These are phyloP conservation scores for Hypseocharis bilobata DNA, from an alignment of 441 rosid genomes.

Conservation along the genomic window DNA sequence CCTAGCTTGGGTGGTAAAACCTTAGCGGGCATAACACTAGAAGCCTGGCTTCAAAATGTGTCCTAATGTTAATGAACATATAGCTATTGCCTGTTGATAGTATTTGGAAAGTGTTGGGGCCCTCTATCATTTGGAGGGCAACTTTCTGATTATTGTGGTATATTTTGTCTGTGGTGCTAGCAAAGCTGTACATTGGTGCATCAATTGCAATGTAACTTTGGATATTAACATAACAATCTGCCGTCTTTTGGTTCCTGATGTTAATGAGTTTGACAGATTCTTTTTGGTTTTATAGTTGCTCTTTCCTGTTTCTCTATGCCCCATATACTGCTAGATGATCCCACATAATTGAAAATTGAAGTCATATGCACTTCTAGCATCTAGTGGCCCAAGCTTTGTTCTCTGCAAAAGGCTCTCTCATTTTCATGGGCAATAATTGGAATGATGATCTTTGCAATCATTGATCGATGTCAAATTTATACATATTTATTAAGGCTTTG, in stretches of 20 bases:
- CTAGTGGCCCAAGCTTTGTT: too few species aligned
- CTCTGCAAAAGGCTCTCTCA: not conserved
- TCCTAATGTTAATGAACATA: not conserved
- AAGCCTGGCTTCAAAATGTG: not conserved
- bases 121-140: not conserved
- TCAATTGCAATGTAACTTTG: not conserved
- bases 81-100: too few species aligned
- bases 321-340: too few species aligned
- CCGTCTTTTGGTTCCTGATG: not conserved
- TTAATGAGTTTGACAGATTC: not conserved
- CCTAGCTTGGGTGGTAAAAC: not conserved
- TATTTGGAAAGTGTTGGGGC: not conserved
- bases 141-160: not conserved
- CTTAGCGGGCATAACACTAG: not conserved
- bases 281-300: too few species aligned
- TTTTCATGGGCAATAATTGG: not conserved
- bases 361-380: not conserved
- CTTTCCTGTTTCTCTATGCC: not conserved
- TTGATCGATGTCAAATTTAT: constrained; percentile 9
- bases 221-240: not conserved
- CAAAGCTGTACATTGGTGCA: not conserved
- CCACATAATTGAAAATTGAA: not conserved
- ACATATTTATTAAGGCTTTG: constrained; percentile 23
- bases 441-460: not conserved
- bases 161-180: not conserved